These are phyloP conservation scores for Epichloe sp. DNA, from an alignment of 2,329 filamentous ascomycete genomes.

Conservation along the genomic window DNA sequence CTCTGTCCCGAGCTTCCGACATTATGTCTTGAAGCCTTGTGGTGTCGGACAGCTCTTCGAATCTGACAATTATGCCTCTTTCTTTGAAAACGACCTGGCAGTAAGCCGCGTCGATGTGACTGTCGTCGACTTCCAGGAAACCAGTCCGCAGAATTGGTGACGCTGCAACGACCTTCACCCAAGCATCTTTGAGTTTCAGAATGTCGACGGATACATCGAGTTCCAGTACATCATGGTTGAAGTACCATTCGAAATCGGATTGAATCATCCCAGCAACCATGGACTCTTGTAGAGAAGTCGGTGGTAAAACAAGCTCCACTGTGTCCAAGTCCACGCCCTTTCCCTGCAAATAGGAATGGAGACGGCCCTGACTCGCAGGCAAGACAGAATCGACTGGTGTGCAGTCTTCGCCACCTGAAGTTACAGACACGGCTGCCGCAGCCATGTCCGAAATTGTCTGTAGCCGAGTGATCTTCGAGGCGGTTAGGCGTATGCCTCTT, in stretches of 20 bases:
- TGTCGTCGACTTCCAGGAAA: conserved; percentile 54
- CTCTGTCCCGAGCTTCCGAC: conserved; percentile 22
- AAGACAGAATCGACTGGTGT: neutral
- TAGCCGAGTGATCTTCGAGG: conserved; percentile 65
- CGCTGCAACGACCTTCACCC: conserved; percentile 41
- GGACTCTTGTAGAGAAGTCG: conserved; percentile 74
- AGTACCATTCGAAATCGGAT: conserved; percentile 64
- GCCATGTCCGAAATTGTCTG: conserved; percentile 45
- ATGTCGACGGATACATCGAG: conserved; percentile 43
- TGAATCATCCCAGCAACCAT: conserved; percentile 73
- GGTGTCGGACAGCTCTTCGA: conserved; percentile 13
- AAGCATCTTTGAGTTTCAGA: conserved; percentile 43
- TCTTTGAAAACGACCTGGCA: conserved; percentile 33
- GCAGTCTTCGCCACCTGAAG: conserved; percentile 1
- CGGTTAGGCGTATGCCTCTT: conserved; percentile 44
- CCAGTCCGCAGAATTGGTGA: conserved; percentile 65
- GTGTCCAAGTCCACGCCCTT: conserved; percentile 22
- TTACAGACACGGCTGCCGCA: conserved; percentile 27
- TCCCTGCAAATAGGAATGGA: conserved; percentile 25
- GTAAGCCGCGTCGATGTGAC: conserved; percentile 36
- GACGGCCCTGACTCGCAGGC: conserved; percentile 8
- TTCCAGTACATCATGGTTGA: conserved; percentile 68
- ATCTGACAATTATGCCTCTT: conserved; percentile 9
- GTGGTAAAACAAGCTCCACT: conserved; percentile 52
- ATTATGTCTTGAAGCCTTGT: conserved; percentile 25